A percentile compares a stretch with the other conserved stretches of the same genome.
Conservation (phyloP, 192 early-diverging fungal genomes). For the Chytriomyces confervae region DNA sequence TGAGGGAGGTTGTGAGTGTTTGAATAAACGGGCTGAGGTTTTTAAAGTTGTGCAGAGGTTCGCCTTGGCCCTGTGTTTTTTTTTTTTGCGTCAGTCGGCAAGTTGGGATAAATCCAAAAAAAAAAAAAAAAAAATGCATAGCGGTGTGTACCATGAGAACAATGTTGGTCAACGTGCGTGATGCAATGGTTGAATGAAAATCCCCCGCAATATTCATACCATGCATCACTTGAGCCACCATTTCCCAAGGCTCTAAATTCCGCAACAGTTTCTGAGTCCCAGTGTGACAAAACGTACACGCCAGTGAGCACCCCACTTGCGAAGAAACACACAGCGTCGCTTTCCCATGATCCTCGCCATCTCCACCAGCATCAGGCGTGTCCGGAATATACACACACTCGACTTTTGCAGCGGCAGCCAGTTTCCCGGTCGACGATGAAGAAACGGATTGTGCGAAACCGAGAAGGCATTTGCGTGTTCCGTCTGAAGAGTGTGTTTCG, state of each 20-base stretch:
- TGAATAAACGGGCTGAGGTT: constrained; percentile 51
- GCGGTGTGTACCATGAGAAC: constrained; percentile 74
- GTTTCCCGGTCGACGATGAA: not conserved
- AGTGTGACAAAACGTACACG: constrained; percentile 89
- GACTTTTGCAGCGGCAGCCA: constrained; percentile 7
- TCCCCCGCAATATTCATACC: constrained; percentile 40
- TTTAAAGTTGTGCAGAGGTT: constrained; percentile 85
- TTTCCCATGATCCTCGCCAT: constrained; percentile 31
- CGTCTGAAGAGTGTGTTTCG: constrained; percentile 36
- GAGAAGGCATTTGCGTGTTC: constrained; percentile 56
- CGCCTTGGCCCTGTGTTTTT: constrained; percentile 73
- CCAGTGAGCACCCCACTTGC: constrained; percentile 86
- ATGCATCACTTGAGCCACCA: constrained; percentile 54
- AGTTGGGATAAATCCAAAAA: not conserved
- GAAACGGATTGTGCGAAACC: constrained; percentile 32
- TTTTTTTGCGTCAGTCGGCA: not conserved
- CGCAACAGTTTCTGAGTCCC: constrained; percentile 84
- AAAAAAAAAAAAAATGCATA: not conserved
- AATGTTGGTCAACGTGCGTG: constrained; percentile 72
- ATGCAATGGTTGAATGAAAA: constrained; percentile 49
- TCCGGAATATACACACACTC: constrained; percentile 31
- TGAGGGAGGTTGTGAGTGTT: constrained; percentile 57
- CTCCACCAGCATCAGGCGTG: not conserved
- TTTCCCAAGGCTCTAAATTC: constrained; percentile 75
- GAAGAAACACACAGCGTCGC: constrained; percentile 82